Base-by-base conservation (phyloP, 2,329 filamentous ascomycete species). In the Colletotrichum melonis region DNA sequence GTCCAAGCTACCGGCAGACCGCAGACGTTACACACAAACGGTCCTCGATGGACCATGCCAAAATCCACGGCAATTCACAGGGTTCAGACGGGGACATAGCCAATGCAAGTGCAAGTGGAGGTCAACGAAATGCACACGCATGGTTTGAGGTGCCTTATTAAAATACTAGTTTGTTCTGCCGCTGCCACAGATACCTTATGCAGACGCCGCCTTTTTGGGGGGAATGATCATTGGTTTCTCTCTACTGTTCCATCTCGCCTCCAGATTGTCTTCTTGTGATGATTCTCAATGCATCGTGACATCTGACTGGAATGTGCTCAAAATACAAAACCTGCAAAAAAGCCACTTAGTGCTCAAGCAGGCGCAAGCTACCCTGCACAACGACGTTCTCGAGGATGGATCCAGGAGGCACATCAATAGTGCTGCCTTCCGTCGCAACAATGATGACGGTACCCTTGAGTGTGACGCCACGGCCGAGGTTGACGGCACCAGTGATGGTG, bases 391-490 rank as follows among this genome's bases (percentile, higher is more conserved):
- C 97, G 73, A 99, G 90, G 80, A 99, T 94, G 24, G 95, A 98
- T 82, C 97, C 97, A 24, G 97, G 96, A 66, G 97, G 97, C 79
- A 99, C 93, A 83, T 99, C 97, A 80, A 99, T 99, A 76, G 97
- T 99, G 88, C 94, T 95, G 78, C 96, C 96, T 87, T 99, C 97
- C 59, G 95, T 98, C 32, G 97, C 97, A 66, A 99, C 97, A 78
- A 99, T 99, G 82, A 99, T 99, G 84, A 99, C 97, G 35, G 97
- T 99, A 75, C 95, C 97, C 91, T 99, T 99, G 78, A 98, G 89
- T 52, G 95, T 97, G 70, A 99, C 97, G 69, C 96, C 96, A 67
- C 97, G 94, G 77, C 96, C 96, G 69, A 99, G 91, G 88, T 98
- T 98, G 84, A 99, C 97, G 57, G 95, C 95, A 81, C 97, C 97